Evolutionary conservation across 1,284 basidiomycete genomes (phyloP), one percentile per base, ranked within the genome.

Genomic region (Anthracocystis walkeri): DNA sequence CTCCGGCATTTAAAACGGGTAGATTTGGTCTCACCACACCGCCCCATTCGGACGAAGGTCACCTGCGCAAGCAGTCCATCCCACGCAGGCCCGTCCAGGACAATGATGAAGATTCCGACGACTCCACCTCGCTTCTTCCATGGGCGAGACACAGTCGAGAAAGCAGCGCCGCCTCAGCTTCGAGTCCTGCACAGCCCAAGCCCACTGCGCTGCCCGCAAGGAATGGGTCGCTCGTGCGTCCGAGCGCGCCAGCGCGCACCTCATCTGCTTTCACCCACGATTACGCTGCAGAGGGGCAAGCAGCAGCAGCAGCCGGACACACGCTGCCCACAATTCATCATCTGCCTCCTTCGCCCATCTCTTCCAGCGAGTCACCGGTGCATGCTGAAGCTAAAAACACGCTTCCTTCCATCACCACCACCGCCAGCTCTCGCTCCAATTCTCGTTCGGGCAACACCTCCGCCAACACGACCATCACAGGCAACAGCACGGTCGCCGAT

Each of bases 31-130:
- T 82, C 53, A 74, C 71, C 10, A 82, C 80, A 14, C 80, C 80
- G 42, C 80, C 80, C 23, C 74, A 76, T 25, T 82, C 80, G 23
- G 80, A 82, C 65, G 80, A 82, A 51, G 78, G 64, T 49, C 80
- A 80, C 50, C 68, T 79, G 2, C 72, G 77, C 45, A 73, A 65
- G 50, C 50, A 65, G 35, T 41, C 58, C 7, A 38, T 38, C 5
- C 52, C 57, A 35, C 62, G 44, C 48, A 60, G 49, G 4, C 65
- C 51, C 3, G 53, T 54, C 14, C 50, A 52, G 3, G 45, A 59
- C 45, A 60, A 77, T 21, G 77, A 78, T n/a, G 59, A 70, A 5
- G 81, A 82, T 33, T 79, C 77, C 21, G 81, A 82, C 57, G 80
- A 79, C 38, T 81, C 79, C 16, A 62, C 74, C 18, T 80, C 81